Conservation (phyloP, 352 stramenopile genomes). For the Hyaloperonospora arabidopsidis region DNA sequence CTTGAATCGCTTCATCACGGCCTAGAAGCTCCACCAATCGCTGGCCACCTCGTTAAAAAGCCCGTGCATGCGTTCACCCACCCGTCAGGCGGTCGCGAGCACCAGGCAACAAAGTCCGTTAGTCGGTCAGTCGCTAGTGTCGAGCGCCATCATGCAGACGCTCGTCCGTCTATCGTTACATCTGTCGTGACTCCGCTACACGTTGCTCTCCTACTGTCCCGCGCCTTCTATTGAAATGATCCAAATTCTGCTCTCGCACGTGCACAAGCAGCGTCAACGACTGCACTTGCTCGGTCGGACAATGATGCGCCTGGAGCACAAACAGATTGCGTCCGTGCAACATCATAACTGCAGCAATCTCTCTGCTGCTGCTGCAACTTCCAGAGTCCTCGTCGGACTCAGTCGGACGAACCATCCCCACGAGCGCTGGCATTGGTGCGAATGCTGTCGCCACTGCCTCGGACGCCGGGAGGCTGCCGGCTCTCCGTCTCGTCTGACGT, state of each 20-base stretch:
- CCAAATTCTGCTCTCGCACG: conserved; percentile 46
- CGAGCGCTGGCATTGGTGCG: neutral
- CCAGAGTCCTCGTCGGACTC: conserved; percentile 1
- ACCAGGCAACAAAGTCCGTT: no score
- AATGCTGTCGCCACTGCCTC: conserved; percentile 69
- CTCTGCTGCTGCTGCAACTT: neutral
- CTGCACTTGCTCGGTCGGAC: conserved; percentile 40
- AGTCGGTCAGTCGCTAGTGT: no score
- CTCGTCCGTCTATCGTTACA: no score
- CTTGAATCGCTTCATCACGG: conserved; percentile 43
- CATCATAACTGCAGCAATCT: conserved; percentile 11
- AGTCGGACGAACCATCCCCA: neutral
- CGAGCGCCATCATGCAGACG: no score
- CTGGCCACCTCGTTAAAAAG: conserved; percentile 8
- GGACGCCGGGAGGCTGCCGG: conserved; percentile 33
- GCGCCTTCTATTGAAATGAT: conserved; percentile 40
- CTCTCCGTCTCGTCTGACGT: conserved; percentile 32
- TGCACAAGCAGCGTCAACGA: conserved; percentile 51
- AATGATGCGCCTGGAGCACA: conserved; percentile 36
- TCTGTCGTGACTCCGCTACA: conserved; percentile 45
- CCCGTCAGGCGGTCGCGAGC: no score
- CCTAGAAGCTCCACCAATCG: conserved; percentile 43
- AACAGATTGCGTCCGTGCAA: conserved; percentile 60
- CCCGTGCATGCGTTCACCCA: neutral
- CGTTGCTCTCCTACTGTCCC: conserved; percentile 13